Base-by-base conservation (phyloP, 208 protist species). In the Entamoeba histolytica region DNA sequence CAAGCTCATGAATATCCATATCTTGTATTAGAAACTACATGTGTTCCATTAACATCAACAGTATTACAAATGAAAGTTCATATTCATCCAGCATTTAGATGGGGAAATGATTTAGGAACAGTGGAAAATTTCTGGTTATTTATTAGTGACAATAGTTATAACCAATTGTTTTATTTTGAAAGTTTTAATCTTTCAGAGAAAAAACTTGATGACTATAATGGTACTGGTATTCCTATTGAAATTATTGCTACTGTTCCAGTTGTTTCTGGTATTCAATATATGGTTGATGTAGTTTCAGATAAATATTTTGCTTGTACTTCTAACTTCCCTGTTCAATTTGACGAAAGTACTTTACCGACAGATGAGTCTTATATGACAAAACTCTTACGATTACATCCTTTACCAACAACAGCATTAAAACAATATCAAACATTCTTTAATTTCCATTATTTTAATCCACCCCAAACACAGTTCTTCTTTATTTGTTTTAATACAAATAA, bases 391-490 rank as follows among this genome's bases (percentile, higher is more conserved):
- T 94, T 98, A 14, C 94, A 97, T 78, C 97, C 97, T 47, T 92
- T 98, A 17, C 95, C 95, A 1, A 92, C 97, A 44, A 92, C 93
- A 6, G 94, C 95, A 51, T 52, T 95, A 44, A 39, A 73, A 31
- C 35, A 92, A 47, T 92, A 49, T 44, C 19, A 47, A 55, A 31
- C 12, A 0, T 50, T 98, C 50, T 97, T 98, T 61, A 92, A 93
- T 31, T 99, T 98, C 95, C 94, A 95, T 19, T 97, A 99, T 95
- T 99, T 99, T 95, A 99, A 99, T 96, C 97, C 98, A 49, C 97
- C 99, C 87, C 98, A 99, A 96, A 99, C 98, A 47, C 98, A 99
- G 95, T n/a, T 96, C n/a, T 97, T 97, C 92, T 95, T 96, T 97
- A 96, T 96, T n/a, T 95, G 98, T 92, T 99, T 98, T 94, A 98